These are phyloP conservation scores for Brasenia schreberi DNA, from an alignment of 164 flowering plant species.

Conservation along the genomic window DNA sequence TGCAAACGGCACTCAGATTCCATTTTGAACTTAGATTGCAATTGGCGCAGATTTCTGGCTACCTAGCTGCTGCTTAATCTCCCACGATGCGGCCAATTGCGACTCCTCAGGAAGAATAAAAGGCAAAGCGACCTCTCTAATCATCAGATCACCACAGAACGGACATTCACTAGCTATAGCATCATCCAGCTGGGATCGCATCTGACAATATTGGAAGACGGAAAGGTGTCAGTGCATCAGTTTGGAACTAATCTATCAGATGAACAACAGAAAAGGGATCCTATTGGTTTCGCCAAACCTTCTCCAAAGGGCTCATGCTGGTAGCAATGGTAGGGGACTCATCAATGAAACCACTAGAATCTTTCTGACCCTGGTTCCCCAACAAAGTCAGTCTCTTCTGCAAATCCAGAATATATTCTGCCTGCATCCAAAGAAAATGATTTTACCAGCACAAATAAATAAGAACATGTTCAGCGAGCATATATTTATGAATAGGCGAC, in stretches of 20 bases:
- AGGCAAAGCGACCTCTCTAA: slow-evolving; percentile 76
- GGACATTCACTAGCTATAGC: slow-evolving; percentile 98
- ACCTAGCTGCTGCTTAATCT: slow-evolving; percentile 41
- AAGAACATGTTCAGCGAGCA: too few species aligned
- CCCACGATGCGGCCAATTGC: slow-evolving; percentile 62
- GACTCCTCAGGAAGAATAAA: slow-evolving; percentile 62
- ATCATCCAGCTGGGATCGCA: slow-evolving; percentile 89
- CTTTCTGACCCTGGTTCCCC: slow-evolving; percentile 40
- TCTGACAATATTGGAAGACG: slow-evolving; percentile 17
- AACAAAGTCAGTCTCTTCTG: slow-evolving; percentile 86
- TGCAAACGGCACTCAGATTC: too few species aligned
- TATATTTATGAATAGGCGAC: too few species aligned
- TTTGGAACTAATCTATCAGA: slow-evolving; percentile 13
- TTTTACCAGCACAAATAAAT: too few species aligned
- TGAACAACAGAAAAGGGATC: neutral
- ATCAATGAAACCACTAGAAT: slow-evolving; percentile 37
- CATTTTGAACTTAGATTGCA: slow-evolving; percentile 29
- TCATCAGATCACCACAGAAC: slow-evolving; percentile 95
- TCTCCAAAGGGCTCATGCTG: slow-evolving; percentile 47
- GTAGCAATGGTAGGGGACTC: slow-evolving; percentile 33
- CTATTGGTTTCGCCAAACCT: slow-evolving; percentile 32
- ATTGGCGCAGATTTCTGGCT: slow-evolving; percentile 55
- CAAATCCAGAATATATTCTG: slow-evolving; percentile 73
- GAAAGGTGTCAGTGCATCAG: slow-evolving; percentile 32
- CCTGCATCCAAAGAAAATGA: slow-evolving; percentile 66